Base-by-base conservation (phyloP, 192 early-diverging fungal species). In the Backusella circina region DNA sequence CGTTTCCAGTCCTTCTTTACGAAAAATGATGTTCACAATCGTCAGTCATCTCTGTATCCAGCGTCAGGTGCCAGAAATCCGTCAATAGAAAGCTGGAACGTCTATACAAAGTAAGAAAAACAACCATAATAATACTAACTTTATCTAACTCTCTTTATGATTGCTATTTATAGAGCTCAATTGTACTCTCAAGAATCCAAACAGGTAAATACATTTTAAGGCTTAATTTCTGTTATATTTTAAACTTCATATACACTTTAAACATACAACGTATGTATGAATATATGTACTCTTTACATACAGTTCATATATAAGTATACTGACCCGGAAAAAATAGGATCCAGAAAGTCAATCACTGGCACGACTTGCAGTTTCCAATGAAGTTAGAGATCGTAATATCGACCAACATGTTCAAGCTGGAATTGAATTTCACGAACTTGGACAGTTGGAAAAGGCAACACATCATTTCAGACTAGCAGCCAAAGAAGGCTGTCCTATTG, bases 381-480 rank as follows among this genome's bases (percentile, higher is more conserved):
- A 61, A 13, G 54, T 61, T 3, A 61, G 54, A 61, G 54, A 61
- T 61, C 54, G 54, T 28, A 61, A 61, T 13, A 61, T 61, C 54
- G 54, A 41, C 54, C 54, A 61, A 4, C 86, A 84, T 68, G 87
- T 94, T 35, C 89, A 91, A 82, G 78, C 79, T 35, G 93, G 90
- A 5, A 91, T 94, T 69, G 77, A 87, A 37, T 89, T 84, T 44
- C 93, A 94, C 77, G 93, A 94, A 76, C 69, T 86, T n/a, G 90
- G 90, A 41, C 88, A 93, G 71, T 78, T 94, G 8, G 91, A 89
- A 36, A 91, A 93, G 35, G 92, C 93, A 4, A 90, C 92, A 0
- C 82, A 84, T 30, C 90, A 90, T 69, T 94, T 94, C 75, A 86
- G 86, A 65, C 72, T 88, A n/a, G 93, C 92, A 2, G 92, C 93